Conservation (phyloP, 1,139 yeast genomes). For the Blastobotrys indianensis region DNA sequence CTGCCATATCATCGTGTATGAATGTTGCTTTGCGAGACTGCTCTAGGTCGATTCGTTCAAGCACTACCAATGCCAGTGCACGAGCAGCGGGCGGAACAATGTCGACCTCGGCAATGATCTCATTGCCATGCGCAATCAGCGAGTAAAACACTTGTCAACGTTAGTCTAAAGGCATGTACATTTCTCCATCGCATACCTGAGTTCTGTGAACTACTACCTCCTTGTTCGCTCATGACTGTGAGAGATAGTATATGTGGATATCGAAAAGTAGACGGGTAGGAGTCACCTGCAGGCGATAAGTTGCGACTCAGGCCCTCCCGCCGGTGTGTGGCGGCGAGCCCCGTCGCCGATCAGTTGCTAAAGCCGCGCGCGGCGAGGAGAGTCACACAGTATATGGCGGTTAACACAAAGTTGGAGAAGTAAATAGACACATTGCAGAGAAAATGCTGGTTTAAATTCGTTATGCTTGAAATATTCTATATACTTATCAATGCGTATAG, state of each 20-base stretch:
- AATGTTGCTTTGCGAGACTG: slow-evolving; percentile 27
- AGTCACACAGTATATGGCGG: too few species aligned
- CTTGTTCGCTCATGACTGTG: too few species aligned
- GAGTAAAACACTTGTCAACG: slow-evolving; percentile 27
- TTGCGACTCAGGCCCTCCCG: too few species aligned
- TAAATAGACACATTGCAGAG: background rate
- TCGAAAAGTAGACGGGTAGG: too few species aligned
- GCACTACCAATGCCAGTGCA: slow-evolving; percentile 25
- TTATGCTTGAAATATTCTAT: slow-evolving; percentile 7
- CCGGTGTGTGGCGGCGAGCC: too few species aligned
- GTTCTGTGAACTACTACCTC: too few species aligned
- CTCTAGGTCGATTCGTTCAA: slow-evolving; percentile 24
- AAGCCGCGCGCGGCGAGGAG: too few species aligned
- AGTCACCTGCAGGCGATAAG: too few species aligned
- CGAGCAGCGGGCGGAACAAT: slow-evolving; percentile 20
- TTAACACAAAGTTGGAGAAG: too few species aligned
- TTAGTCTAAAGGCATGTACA: too few species aligned
- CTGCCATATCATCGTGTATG: slow-evolving; percentile 31
- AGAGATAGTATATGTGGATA: too few species aligned
- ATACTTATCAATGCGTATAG: slow-evolving; percentile 6
- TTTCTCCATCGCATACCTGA: too few species aligned
- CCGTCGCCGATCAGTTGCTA: background rate
- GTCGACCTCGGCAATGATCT: slow-evolving; percentile 23
- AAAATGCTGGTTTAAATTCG: background rate
- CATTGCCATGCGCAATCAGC: slow-evolving; percentile 29